phyloP scores from a whole-genome alignment of 2,329 filamentous ascomycete species.

The Aspergillus sp. region DNA sequence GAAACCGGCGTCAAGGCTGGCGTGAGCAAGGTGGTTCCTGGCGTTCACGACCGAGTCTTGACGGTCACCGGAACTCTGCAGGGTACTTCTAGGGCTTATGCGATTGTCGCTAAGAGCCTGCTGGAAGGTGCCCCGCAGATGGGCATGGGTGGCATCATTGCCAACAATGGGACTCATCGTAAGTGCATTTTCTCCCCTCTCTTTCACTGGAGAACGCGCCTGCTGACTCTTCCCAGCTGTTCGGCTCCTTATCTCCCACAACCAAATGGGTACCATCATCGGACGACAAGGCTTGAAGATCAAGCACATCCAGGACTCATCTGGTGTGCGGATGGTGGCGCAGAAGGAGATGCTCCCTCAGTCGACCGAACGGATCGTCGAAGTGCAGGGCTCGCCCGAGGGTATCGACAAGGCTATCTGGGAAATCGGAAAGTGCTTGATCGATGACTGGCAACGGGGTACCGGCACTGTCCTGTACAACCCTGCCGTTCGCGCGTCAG shows the following conservation, averaged over 20 bases:
- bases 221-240: slow-evolving; percentile 54
- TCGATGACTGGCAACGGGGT: slow-evolving; percentile 95
- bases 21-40: slow-evolving; percentile 96
- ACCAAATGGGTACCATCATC: slow-evolving; percentile 99
- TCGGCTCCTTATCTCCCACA: slow-evolving; percentile 96
- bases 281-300: slow-evolving; percentile 94
- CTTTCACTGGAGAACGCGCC: neutral
- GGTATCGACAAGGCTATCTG: slow-evolving; percentile 93
- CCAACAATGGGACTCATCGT: slow-evolving; percentile 90
- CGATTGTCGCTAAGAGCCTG: slow-evolving; percentile 81
- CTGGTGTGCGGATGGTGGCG: slow-evolving; percentile 95
- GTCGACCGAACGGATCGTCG: slow-evolving; percentile 94
- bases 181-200: slow-evolving; percentile 36
- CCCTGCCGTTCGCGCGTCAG: slow-evolving; percentile 79
- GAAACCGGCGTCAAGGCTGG: slow-evolving; percentile 97
- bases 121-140: slow-evolving; percentile 89
- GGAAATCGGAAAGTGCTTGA: slow-evolving; percentile 98
- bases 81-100: slow-evolving; percentile 83
- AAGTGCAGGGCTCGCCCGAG: slow-evolving; percentile 88
- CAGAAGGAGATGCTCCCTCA: slow-evolving; percentile 99
- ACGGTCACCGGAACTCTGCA: slow-evolving; percentile 88
- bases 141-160: slow-evolving; percentile 87
- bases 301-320: slow-evolving; percentile 97
- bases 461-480: slow-evolving; percentile 97
- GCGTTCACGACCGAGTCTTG: slow-evolving; percentile 92